Evolutionary conservation across 73 alveolate species (phyloP), one percentile per base, ranked within the genome.

Genomic region (Paramecium octaurelia): DNA sequence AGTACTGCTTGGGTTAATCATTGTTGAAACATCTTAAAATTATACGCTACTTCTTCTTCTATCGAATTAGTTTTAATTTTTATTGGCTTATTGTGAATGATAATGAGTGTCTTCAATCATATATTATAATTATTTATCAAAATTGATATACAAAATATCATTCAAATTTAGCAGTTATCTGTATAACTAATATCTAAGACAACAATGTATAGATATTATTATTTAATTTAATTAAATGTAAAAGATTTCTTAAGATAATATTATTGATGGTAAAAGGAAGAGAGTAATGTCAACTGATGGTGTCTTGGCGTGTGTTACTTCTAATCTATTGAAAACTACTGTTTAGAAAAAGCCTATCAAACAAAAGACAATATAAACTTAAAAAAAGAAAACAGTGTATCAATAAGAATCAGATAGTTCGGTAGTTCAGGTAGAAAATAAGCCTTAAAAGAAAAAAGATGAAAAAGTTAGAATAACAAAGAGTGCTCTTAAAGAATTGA

Each of bases 241-340:
- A 27, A 68, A 68, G 11, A 68, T 68, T 68, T 34, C 21, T 36
- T 38, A 20, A 16, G 34, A 73, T 21, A 73, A 73, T 35, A 80
- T 80, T 10, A 35, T 80, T 21, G 91, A 80, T 34, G 91, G 91
- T 43, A 80, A 80, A 46, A 42, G 91, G 21, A 80, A 80, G 21
- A 80, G 91, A 46, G 91, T 80, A 24, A 80, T 80, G 91, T 80
- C 91, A 20, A 44, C 76, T 24, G 76, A 80, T 11, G 91, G 91
- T 43, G 91, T 80, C 8, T 24, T 80, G 14, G 91, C 91, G 1
- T 34, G 23, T 16, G 87, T 73, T 23, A 80, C 76, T 3, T 43
- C 88, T n/a, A 35, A 10, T 75, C 9, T 75, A 14, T 27, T 64
- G 84, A 75, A 42, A 16, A 38, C 3, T 1, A 2, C 40, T 12